Conservation (phyloP, 2,329 filamentous ascomycete species). For the Myriosclerotinia duriaeana region DNA sequence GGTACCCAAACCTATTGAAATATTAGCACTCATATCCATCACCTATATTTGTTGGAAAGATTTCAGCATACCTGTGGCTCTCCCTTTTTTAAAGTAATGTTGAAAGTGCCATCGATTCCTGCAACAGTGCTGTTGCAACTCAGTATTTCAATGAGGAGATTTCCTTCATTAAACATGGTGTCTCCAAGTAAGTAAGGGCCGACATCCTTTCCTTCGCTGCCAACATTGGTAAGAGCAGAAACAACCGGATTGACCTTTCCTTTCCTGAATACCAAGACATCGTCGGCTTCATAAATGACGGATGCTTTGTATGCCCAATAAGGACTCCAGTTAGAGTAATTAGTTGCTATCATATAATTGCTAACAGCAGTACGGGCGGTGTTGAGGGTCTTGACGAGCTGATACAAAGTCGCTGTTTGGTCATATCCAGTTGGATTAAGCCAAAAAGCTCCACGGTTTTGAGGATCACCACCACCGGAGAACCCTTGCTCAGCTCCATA, state of each 20-base stretch:
- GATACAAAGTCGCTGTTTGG: slow-evolving; percentile 43
- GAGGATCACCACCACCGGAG: slow-evolving; percentile 42
- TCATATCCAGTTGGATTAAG: slow-evolving; percentile 42
- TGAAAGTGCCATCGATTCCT: slow-evolving; percentile 2
- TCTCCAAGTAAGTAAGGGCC: slow-evolving; percentile 27
- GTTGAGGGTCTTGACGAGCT: slow-evolving; percentile 45
- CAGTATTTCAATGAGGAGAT: slow-evolving; percentile 27
- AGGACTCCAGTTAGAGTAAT: slow-evolving; percentile 26
- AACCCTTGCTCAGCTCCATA: slow-evolving; percentile 53
- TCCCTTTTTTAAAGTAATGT: slow-evolving; percentile 3
- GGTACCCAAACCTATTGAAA: slow-evolving; percentile 19
- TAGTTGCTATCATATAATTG: slow-evolving; percentile 18
- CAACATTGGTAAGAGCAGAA: slow-evolving; percentile 27
- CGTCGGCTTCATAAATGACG: slow-evolving; percentile 22
- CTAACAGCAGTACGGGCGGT: slow-evolving; percentile 43
- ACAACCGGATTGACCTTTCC: slow-evolving; percentile 26
- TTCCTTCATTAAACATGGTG: slow-evolving; percentile 25
- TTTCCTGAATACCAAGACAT: slow-evolving; percentile 28
- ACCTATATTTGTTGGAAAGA: not conserved
- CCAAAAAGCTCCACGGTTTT: slow-evolving; percentile 49
- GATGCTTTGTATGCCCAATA: slow-evolving; percentile 29
- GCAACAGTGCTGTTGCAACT: slow-evolving; percentile 12
- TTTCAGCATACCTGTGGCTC: slow-evolving; percentile 18
- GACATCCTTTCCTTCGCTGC: slow-evolving; percentile 11
- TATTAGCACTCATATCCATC: not conserved